Percentiles rank a stretch among this genome's conserved stretches.
Conservation (phyloP, 306 rosid genomes). For the Hylodesmum podocarpum region DNA sequence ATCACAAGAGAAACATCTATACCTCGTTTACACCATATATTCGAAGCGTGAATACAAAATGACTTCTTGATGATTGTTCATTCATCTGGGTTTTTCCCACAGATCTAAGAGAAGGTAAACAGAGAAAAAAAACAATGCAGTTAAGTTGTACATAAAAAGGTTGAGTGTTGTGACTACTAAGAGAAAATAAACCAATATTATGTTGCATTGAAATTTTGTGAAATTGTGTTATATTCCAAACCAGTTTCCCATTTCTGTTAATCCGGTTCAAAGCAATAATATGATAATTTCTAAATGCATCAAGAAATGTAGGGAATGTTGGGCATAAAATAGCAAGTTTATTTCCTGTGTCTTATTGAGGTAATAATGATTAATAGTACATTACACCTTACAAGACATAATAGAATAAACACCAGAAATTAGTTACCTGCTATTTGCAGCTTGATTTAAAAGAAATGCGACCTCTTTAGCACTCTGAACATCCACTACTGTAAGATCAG, state of each 20-base stretch:
- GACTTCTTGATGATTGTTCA: slow-evolving; percentile 97
- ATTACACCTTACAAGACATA: not conserved
- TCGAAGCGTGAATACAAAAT: slow-evolving; percentile 93
- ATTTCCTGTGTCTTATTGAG: not conserved
- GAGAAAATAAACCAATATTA: not conserved
- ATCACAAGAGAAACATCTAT: slow-evolving; percentile 21
- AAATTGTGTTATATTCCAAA: not conserved
- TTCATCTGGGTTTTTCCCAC: slow-evolving; percentile 99
- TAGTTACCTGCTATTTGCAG: slow-evolving; percentile 87
- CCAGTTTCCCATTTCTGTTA: not conserved
- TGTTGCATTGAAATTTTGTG: not conserved
- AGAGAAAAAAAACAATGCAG: slow-evolving; percentile 2
- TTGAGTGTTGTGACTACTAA: not conserved
- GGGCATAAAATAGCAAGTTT: not conserved
- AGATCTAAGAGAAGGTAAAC: slow-evolving; percentile 50
- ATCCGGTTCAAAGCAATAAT: slow-evolving; percentile 11
- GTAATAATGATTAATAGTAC: not conserved
- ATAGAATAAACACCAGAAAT: not conserved
- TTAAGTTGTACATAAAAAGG: not conserved
- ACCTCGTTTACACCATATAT: slow-evolving; percentile 97
- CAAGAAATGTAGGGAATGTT: not conserved
- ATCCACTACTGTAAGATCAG: slow-evolving; percentile 92
- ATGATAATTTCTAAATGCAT: not conserved
- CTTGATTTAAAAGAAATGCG: slow-evolving; percentile 80
- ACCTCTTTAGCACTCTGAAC: slow-evolving; percentile 91